Evolutionary conservation across 495 filamentous ascomycete genomes (phyloP).

Genomic region (Penicillium tannophilum): DNA sequence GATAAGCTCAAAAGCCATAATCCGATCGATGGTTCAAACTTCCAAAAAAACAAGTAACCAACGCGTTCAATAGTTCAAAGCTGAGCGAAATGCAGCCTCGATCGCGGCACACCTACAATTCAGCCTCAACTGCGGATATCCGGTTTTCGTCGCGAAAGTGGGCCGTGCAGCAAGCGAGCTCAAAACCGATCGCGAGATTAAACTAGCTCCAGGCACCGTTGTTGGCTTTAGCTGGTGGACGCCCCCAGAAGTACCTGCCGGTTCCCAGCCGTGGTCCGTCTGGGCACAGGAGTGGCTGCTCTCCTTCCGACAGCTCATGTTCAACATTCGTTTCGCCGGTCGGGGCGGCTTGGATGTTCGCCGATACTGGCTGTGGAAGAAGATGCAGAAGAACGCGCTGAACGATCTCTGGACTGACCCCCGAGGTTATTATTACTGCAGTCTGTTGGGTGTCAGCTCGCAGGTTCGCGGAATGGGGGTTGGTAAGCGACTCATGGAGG

Average conservation of each 20-base stretch:
- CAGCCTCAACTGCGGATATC: conserved; percentile 59
- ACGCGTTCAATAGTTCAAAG: conserved; percentile 46
- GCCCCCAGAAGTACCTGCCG: conserved; percentile 43
- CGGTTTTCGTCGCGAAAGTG: conserved; percentile 64
- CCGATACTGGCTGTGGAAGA: conserved; percentile 62
- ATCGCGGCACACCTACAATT: conserved; percentile 62
- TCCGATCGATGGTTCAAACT: not conserved
- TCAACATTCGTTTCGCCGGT: conserved; percentile 63
- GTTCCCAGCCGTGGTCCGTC: conserved; percentile 52
- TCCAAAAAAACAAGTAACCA: conserved; percentile 8
- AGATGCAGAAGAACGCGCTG: conserved; percentile 42
- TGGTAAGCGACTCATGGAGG: conserved; percentile 58
- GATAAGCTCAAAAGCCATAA: not conserved
- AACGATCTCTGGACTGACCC: conserved; percentile 39
- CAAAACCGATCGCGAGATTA: conserved; percentile 20
- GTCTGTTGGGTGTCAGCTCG: conserved; percentile 65
- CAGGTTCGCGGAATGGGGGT: conserved; percentile 61
- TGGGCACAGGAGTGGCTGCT: conserved; percentile 61
- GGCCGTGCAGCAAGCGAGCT: conserved; percentile 17
- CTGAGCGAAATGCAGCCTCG: conserved; percentile 61
- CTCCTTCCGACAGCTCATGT: conserved; percentile 59
- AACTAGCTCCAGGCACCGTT: conserved; percentile 34
- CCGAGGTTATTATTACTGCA: conserved; percentile 69
- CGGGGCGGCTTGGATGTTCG: conserved; percentile 62
- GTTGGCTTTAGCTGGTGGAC: conserved; percentile 69